Conservation (phyloP, 2,329 filamentous ascomycete genomes). For the Chaetomiaceae sp. region DNA sequence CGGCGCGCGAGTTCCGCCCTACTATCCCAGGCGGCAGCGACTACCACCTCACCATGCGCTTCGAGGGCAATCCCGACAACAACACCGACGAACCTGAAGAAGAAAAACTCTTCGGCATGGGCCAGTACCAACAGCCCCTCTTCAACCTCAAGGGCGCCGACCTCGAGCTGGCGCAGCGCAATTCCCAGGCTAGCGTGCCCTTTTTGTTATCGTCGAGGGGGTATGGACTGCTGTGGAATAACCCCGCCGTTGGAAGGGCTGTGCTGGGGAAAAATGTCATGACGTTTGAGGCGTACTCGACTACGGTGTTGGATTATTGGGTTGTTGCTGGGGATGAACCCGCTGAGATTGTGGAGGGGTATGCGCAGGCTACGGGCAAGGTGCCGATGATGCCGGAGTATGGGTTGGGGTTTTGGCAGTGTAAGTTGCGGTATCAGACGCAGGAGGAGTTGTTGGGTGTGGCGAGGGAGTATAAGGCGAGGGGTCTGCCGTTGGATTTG, state of each 20-base stretch:
- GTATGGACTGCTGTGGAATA: constrained; percentile 10
- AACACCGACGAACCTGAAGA: too few relatives aligned
- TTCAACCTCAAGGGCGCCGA: constrained; percentile 12
- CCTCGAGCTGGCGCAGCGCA: constrained; percentile 9
- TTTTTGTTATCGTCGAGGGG: constrained; percentile 9
- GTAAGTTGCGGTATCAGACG: constrained; percentile 11
- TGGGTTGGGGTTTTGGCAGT: constrained; percentile 11
- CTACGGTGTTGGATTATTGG: constrained; percentile 5
- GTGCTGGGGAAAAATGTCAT: constrained; percentile 11
- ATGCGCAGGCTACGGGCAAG: constrained; percentile 1
- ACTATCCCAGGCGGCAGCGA: neutral
- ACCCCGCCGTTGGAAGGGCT: neutral
- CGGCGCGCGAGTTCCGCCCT: constrained; percentile 8
- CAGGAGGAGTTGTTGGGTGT: constrained; percentile 9
- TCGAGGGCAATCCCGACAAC: constrained; percentile 1
- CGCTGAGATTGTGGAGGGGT: constrained; percentile 1
- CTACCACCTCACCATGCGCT: constrained; percentile 2
- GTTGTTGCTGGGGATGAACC: constrained; percentile 5
- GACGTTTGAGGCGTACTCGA: constrained; percentile 11
- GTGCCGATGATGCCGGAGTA: constrained; percentile 8
- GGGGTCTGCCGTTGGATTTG: constrained; percentile 3
- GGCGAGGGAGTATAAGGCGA: constrained; percentile 5
- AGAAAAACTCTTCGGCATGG: constrained; percentile 10
- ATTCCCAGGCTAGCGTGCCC: constrained; percentile 10
- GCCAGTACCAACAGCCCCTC: constrained; percentile 12